Base-by-base conservation (phyloP, 2,329 filamentous ascomycete genomes). In the Dactylellina drechsleri region DNA sequence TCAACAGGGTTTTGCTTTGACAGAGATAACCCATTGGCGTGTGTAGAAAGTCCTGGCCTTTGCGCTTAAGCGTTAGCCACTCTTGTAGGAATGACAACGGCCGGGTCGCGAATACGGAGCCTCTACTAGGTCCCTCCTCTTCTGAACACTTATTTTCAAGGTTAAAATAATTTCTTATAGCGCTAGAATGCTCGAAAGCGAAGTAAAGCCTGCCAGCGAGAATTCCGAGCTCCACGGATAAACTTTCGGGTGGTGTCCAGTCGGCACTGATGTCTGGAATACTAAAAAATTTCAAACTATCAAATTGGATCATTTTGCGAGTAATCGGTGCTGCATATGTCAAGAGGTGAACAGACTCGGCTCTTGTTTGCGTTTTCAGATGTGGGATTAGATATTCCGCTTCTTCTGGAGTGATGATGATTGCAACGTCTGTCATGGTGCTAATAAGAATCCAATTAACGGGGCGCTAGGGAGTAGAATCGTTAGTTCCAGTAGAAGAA, bases 361-460 rank as follows among this genome's bases (percentile, higher is more conserved):
- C 47, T 60, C 61, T 36, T 8, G 57, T 49, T 50, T 26, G 57
- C 4, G 23, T 58, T n/a, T 45, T 57, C 1, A 74, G 18, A 58
- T 66, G 61, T 13, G 61, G 54, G 16, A 74, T 74, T 16, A 74
- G 18, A n/a, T 68, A 53, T 66, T 91, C 87, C 0, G 85, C 87
- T 79, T 91, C 89, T 77, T 91, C 89, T 0, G 88, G 86, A 28
- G 86, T 87, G 1, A 91, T 78, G 1, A 91, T 79, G 0, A 91
- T 76, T 0, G 85, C 89, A 0, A 82, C 84, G 6, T 86, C 78
- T 0, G 82, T 81, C 0, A 77, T n/a, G 0, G 77, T 77, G 70
- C 84, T 86, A 85, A 85, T 90, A 0, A 91, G 80, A 1, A 91
- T 78, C 88, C 88, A 91, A 26, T 88, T 85, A 0, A 89, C 86